A percentile compares a stretch with the other conserved stretches of the same genome.
These are phyloP conservation scores for Colletotrichum spaethianum DNA, from an alignment of 2,329 filamentous ascomycete genomes.

Conservation along the genomic window DNA sequence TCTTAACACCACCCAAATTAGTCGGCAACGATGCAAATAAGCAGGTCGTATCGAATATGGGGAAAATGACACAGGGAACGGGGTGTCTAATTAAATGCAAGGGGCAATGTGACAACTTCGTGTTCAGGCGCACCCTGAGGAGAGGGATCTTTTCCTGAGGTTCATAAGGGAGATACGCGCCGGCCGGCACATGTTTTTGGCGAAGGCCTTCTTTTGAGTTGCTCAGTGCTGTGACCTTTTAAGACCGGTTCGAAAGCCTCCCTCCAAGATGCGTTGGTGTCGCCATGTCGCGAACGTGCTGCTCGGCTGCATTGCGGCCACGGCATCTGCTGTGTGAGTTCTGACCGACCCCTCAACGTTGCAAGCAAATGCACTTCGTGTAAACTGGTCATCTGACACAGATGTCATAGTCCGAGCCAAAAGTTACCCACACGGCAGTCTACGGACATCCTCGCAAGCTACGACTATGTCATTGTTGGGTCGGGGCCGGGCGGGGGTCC, in stretches of 20 bases:
- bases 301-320: constrained; percentile 32
- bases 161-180: not conserved
- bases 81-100: constrained; percentile 27
- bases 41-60: constrained; percentile 27
- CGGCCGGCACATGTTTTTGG: not conserved
- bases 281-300: constrained; percentile 17
- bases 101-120: not conserved
- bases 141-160: not conserved
- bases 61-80: constrained; percentile 1
- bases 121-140: constrained; percentile 1
- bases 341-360: not conserved
- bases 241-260: not conserved
- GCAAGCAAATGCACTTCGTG: not conserved
- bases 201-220: constrained; percentile 1
- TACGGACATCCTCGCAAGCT: constrained; percentile 45
- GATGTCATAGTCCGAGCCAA: constrained; percentile 21
- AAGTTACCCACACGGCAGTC: constrained; percentile 20
- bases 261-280: constrained; percentile 30
- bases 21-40: not conserved
- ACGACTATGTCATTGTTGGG: constrained; percentile 73
- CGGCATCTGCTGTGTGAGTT: constrained; percentile 33
- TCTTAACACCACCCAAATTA: constrained; percentile 2
- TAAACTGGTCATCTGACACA: not conserved
- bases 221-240: constrained; percentile 1
- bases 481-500: constrained; percentile 70